These are phyloP conservation scores for Simmondsia chinensis DNA, from an alignment of 148 eudicot species.

Conservation along the genomic window DNA sequence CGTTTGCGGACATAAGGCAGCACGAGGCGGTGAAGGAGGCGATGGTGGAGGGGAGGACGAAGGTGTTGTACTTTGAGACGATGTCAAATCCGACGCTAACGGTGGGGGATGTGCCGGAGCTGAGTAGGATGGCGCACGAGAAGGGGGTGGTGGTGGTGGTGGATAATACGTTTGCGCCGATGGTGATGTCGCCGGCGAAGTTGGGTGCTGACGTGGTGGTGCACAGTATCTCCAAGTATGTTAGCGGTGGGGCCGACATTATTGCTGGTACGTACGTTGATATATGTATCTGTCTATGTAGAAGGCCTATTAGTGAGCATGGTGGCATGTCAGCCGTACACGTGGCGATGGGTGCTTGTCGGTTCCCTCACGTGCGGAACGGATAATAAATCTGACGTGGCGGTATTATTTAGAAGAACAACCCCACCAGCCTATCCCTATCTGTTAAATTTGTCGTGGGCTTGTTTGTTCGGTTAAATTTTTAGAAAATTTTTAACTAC, in stretches of 20 bases:
- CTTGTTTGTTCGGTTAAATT: too few relatives aligned
- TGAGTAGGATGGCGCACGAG: conserved; percentile 54
- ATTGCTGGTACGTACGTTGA: conserved; percentile 52
- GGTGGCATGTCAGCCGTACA: conserved; percentile 4
- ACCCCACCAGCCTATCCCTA: too few relatives aligned
- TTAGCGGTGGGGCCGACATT: conserved; percentile 91
- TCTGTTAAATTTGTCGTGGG: too few relatives aligned
- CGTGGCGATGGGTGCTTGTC: conserved; percentile 12
- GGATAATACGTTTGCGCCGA: conserved; percentile 87
- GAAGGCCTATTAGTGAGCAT: too few relatives aligned
- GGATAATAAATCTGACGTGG: too few relatives aligned
- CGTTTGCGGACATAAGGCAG: conserved; percentile 66
- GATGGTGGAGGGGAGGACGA: conserved; percentile 43
- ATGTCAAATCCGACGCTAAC: conserved; percentile 75
- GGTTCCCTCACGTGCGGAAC: too few relatives aligned
- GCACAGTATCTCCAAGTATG: conserved; percentile 85
- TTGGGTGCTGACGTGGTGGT: conserved; percentile 92
- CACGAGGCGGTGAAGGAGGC: conserved; percentile 35
- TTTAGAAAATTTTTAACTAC: too few relatives aligned
- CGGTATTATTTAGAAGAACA: too few relatives aligned
- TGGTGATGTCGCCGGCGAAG: conserved; percentile 83
- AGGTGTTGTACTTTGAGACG: conserved; percentile 78
- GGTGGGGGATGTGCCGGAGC: conserved; percentile 74
- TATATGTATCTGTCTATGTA: too few relatives aligned
- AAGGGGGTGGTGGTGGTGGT: conserved; percentile 69